These are phyloP conservation scores for Russula abietina DNA, from an alignment of 768 basidiomycete genomes.

Conservation along the genomic window DNA sequence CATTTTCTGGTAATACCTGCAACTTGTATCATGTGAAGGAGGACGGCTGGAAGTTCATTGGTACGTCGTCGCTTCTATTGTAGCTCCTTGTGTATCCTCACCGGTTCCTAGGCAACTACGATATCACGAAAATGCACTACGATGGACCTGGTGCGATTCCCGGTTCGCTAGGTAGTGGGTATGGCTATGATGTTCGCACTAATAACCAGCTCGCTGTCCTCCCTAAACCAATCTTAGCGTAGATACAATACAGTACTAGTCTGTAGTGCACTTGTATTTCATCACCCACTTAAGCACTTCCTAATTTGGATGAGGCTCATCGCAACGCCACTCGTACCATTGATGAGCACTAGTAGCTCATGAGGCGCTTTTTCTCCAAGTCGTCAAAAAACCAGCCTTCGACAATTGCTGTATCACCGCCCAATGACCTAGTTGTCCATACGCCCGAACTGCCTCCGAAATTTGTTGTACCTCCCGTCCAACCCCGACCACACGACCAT, in stretches of 20 bases:
- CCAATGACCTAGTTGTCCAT: conserved; percentile 21
- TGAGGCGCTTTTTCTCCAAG: conserved; percentile 25
- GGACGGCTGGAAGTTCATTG: conserved; percentile 93
- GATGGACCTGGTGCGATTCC: conserved; percentile 70
- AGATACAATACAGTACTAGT: conserved; percentile 12
- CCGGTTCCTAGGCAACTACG: conserved; percentile 71
- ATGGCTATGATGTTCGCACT: conserved; percentile 74
- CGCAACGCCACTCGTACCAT: neutral
- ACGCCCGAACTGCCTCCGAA: conserved; percentile 49
- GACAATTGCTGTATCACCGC: neutral
- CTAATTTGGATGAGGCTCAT: conserved; percentile 10
- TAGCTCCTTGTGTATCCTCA: conserved; percentile 12
- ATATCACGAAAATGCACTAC: conserved; percentile 86
- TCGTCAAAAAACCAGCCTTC: conserved; percentile 16
- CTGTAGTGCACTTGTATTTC: conserved; percentile 19
- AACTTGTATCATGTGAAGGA: conserved; percentile 96
- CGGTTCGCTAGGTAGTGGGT: conserved; percentile 59
- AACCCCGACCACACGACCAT: conserved; percentile 65
- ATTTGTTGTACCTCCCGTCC: conserved; percentile 60
- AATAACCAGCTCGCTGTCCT: conserved; percentile 51
- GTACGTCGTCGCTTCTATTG: conserved; percentile 39
- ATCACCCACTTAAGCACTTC: neutral
- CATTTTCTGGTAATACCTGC: conserved; percentile 92
- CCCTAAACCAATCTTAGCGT: conserved; percentile 32
- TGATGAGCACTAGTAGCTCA: neutral